These are phyloP conservation scores for Alternaria rosae DNA, from an alignment of 2,329 filamentous ascomycete genomes.

Conservation along the genomic window DNA sequence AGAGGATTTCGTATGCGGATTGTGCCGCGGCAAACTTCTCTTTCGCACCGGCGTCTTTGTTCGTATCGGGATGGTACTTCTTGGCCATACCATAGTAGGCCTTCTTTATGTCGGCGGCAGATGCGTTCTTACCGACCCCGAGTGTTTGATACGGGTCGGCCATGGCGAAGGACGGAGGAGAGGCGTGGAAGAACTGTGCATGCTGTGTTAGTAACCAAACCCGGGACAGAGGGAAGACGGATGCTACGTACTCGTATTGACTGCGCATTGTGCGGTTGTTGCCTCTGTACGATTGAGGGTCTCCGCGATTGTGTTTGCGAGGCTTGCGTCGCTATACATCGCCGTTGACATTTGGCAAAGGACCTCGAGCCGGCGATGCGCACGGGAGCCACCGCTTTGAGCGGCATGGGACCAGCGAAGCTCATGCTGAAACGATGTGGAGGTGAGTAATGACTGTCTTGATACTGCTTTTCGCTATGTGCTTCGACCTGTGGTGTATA, in stretches of 20 bases:
- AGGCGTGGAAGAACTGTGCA: slow-evolving; percentile 47
- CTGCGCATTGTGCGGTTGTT: slow-evolving; percentile 29
- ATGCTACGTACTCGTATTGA: slow-evolving; percentile 41
- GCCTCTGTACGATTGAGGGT: slow-evolving; percentile 30
- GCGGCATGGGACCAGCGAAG: slow-evolving; percentile 43
- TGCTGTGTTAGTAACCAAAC: slow-evolving; percentile 20
- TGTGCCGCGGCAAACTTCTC: slow-evolving; percentile 95
- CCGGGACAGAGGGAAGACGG: neutral
- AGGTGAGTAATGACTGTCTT: slow-evolving; percentile 23
- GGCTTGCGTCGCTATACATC: slow-evolving; percentile 37
- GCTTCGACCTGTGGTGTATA: slow-evolving; percentile 11
- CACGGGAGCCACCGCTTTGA: slow-evolving; percentile 42
- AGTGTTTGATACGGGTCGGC: slow-evolving; percentile 87
- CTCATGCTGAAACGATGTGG: slow-evolving; percentile 37
- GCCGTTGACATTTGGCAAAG: slow-evolving; percentile 41
- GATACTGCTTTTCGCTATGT: slow-evolving; percentile 8
- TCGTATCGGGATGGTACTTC: slow-evolving; percentile 97
- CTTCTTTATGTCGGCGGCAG: slow-evolving; percentile 91
- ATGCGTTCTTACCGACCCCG: slow-evolving; percentile 82
- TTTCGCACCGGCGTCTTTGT: slow-evolving; percentile 92
- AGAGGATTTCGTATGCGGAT: slow-evolving; percentile 90
- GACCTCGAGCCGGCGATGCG: slow-evolving; percentile 39
- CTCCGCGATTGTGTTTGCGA: slow-evolving; percentile 36
- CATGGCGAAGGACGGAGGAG: slow-evolving; percentile 66
- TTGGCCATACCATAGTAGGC: slow-evolving; percentile 98